Evolutionary conservation across 1,284 basidiomycete genomes (phyloP).

Genomic region (Singerocomus rubriflavus): DNA sequence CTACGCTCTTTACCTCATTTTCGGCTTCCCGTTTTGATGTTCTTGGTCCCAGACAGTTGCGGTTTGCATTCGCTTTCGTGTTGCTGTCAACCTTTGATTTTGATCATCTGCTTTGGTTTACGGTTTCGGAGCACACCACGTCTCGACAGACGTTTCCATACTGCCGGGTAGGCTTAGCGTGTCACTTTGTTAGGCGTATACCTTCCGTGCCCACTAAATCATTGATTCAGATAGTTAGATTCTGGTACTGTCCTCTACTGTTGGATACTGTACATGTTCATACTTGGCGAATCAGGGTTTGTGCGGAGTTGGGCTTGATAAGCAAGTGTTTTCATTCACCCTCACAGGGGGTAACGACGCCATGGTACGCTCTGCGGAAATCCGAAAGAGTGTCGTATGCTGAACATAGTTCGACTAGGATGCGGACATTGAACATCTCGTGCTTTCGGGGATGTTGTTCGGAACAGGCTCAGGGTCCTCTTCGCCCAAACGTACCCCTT

Average conservation of each 20-base stretch:
- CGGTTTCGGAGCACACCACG: conserved; percentile 6
- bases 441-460: conserved; percentile 77
- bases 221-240: neutral
- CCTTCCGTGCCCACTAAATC: neutral
- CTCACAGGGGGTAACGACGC: neutral
- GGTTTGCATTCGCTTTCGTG: conserved; percentile 2
- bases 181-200: conserved; percentile 4
- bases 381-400: neutral
- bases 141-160: conserved; percentile 15
- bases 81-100: conserved; percentile 2
- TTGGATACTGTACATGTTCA: neutral
- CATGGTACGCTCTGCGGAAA: conserved; percentile 13
- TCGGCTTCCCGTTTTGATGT: neutral
- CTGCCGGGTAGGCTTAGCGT: conserved; percentile 3
- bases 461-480: conserved; percentile 41
- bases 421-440: conserved; percentile 67
- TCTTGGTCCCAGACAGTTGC: conserved; percentile 4
- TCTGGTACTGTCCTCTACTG: neutral
- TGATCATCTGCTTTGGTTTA: conserved; percentile 5
- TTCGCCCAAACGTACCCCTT: conserved; percentile 50
- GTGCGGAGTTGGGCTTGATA: conserved; percentile 15
- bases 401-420: conserved; percentile 27
- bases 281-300: neutral
- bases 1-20: conserved; percentile 11
- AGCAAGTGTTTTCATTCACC: conserved; percentile 2